A percentile compares a stretch with the other conserved stretches of the same genome.
These are phyloP conservation scores for Casuarina glauca DNA, from an alignment of 306 rosid species.

Conservation along the genomic window DNA sequence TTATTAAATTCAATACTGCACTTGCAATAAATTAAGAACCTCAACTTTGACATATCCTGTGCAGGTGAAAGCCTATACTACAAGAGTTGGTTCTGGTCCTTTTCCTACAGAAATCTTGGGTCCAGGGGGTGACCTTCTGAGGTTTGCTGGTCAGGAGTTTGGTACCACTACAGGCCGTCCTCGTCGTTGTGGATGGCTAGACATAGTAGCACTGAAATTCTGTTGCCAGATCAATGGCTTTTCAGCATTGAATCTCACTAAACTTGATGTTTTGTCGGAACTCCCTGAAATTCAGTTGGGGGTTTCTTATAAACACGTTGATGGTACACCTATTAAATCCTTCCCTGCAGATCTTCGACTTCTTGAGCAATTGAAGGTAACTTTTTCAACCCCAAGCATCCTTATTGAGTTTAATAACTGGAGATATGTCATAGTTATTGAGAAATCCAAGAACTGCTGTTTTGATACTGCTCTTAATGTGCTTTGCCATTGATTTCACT, in stretches of 20 bases:
- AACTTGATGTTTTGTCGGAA: constrained; percentile 87
- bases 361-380: constrained; percentile 85
- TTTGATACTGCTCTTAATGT: neutral
- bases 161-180: constrained; percentile 99
- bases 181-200: constrained; percentile 98
- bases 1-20: neutral
- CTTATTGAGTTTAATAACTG: no score
- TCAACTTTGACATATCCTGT: constrained; percentile 31
- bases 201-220: constrained; percentile 69
- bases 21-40: constrained; percentile 7
- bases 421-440: neutral
- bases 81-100: constrained; percentile 98
- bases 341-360: constrained; percentile 84
- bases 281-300: constrained; percentile 76
- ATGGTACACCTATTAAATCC: constrained; percentile 70
- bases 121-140: constrained; percentile 78
- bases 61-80: constrained; percentile 96
- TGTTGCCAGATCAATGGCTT: constrained; percentile 89
- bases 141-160: constrained; percentile 94
- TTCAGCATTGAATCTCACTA: constrained; percentile 85
- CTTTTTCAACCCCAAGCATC: constrained; percentile 1
- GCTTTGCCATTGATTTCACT: neutral
- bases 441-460: neutral
- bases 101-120: constrained; percentile 90
- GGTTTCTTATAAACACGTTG: constrained; percentile 54